Percentiles rank a stretch among this genome's conserved stretches.
Evolutionary conservation across 1,139 yeast species (phyloP).

Genomic region (Taiozyma onychis): DNA sequence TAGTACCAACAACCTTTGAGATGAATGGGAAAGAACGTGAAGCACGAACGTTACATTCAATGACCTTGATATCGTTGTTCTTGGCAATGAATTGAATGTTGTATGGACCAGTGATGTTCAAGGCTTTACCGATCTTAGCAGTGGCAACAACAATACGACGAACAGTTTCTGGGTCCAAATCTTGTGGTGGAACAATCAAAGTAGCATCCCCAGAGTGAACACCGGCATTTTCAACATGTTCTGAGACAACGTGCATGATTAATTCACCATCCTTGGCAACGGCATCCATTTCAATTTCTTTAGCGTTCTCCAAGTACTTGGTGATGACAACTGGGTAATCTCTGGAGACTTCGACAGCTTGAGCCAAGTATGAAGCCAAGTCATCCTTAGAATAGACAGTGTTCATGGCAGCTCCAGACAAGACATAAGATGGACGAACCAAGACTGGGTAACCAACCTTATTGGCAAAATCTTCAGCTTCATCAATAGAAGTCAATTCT

Average conservation of each 20-base stretch:
- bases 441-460: slow-evolving; percentile 91
- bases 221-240: slow-evolving; percentile 99
- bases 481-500: slow-evolving; percentile 89
- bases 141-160: slow-evolving; percentile 90
- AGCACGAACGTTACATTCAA: slow-evolving; percentile 98
- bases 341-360: slow-evolving; percentile 96
- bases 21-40: slow-evolving; percentile 98
- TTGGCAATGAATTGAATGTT: slow-evolving; percentile 95
- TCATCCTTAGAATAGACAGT: slow-evolving; percentile 90
- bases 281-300: slow-evolving; percentile 98
- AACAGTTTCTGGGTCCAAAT: slow-evolving; percentile 87
- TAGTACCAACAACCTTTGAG: slow-evolving; percentile 96
- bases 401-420: slow-evolving; percentile 99
- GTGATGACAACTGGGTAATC: slow-evolving; percentile 98
- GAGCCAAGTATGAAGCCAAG: slow-evolving; percentile 79
- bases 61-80: slow-evolving; percentile 90
- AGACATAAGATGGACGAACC: slow-evolving; percentile 95
- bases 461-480: slow-evolving; percentile 90
- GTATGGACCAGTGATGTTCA: slow-evolving; percentile 97
- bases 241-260: slow-evolving; percentile 96
- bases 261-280: slow-evolving; percentile 94
- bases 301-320: slow-evolving; percentile 94
- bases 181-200: slow-evolving; percentile 95
- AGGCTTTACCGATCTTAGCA: slow-evolving; percentile 92
- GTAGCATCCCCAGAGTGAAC: slow-evolving; percentile 99